Conservation (phyloP, 257 asterid species). For the Buddleja alternifolia region DNA sequence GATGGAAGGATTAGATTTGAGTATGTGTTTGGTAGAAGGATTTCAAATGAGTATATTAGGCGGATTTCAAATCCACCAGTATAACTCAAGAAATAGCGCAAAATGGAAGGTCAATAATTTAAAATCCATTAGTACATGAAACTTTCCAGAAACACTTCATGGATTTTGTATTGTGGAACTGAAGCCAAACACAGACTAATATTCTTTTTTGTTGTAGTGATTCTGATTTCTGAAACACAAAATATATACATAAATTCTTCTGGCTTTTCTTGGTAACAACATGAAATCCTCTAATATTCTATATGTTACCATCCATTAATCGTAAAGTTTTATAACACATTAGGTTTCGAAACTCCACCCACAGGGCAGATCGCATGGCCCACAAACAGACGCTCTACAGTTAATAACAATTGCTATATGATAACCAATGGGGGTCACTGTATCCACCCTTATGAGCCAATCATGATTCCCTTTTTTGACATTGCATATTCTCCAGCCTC, state of each 20-base stretch:
- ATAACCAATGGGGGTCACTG: background rate
- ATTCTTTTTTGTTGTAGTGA: too few relatives aligned
- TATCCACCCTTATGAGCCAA: background rate
- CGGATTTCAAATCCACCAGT: too few relatives aligned
- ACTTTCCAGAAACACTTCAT: too few relatives aligned
- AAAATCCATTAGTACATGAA: too few relatives aligned
- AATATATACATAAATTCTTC: background rate
- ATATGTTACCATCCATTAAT: background rate
- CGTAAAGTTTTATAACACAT: background rate
- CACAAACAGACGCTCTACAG: background rate
- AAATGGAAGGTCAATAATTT: too few relatives aligned
- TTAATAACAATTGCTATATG: background rate
- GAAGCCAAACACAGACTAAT: too few relatives aligned
- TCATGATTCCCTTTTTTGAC: background rate
- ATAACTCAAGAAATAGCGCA: too few relatives aligned
- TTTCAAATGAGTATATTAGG: too few relatives aligned
- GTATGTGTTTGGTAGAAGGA: too few relatives aligned
- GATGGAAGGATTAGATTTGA: too few relatives aligned
- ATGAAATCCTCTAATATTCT: background rate
- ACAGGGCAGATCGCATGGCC: conserved; percentile 3
- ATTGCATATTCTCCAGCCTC: background rate
- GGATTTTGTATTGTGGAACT: too few relatives aligned
- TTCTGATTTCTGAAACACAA: background rate
- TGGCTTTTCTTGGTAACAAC: background rate
- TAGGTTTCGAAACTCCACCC: background rate